These are phyloP conservation scores for Penicillium psychrofluorescens DNA, from an alignment of 495 filamentous ascomycete species.

Conservation along the genomic window DNA sequence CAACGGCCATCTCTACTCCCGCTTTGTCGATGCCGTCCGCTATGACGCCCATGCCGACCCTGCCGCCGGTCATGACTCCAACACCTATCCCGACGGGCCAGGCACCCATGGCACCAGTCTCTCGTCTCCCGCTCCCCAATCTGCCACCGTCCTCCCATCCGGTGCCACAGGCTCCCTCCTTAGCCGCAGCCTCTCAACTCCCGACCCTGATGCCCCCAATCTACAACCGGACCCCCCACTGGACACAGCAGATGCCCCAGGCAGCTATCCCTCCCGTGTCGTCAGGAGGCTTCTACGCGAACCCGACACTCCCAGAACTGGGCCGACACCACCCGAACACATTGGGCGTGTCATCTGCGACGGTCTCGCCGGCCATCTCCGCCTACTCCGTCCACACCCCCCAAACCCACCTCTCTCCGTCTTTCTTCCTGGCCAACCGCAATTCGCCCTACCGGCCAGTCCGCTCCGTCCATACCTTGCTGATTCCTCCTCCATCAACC, in stretches of 20 bases:
- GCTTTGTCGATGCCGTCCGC: constrained; percentile 22
- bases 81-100: constrained; percentile 26
- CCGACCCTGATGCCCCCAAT: constrained; percentile 53
- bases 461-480: constrained; percentile 76
- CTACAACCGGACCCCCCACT: constrained; percentile 44
- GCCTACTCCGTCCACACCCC: constrained; percentile 40
- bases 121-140: constrained; percentile 53
- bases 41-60: constrained; percentile 27
- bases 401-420: constrained; percentile 53
- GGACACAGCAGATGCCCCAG: constrained; percentile 40
- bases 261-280: constrained; percentile 26
- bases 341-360: constrained; percentile 28
- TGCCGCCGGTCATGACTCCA: constrained; percentile 30
- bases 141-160: constrained; percentile 31
- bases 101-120: constrained; percentile 23
- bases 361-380: constrained; percentile 33
- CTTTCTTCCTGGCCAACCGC: constrained; percentile 53
- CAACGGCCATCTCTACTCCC: constrained; percentile 21
- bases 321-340: constrained; percentile 29
- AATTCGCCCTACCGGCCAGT: constrained; percentile 90
- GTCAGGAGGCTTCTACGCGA: constrained; percentile 38
- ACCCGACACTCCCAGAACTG: constrained; percentile 45
- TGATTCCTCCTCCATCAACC: constrained; percentile 78
- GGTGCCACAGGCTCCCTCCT: constrained; percentile 26
- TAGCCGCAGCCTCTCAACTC: constrained; percentile 47